These are phyloP conservation scores for Chenopodium formosanum DNA, from an alignment of 148 eudicot genomes.

Conservation along the genomic window DNA sequence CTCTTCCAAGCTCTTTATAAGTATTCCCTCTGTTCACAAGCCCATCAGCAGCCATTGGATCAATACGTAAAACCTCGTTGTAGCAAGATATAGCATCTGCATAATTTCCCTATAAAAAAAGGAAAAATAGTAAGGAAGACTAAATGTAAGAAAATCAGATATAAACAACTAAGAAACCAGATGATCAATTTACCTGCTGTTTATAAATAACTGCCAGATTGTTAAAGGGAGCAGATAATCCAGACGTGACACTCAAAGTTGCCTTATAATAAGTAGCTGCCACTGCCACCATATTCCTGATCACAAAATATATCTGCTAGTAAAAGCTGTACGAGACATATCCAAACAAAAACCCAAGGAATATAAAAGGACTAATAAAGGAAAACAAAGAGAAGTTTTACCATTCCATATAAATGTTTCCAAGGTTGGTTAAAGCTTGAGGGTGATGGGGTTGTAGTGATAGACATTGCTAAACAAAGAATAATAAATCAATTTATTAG, in stretches of 20 bases:
- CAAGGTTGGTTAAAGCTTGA: conserved; percentile 93
- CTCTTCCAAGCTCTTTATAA: conserved; percentile 88
- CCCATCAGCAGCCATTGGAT: conserved; percentile 93
- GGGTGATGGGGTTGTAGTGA: conserved; percentile 88
- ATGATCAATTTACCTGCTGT: conserved; percentile 59
- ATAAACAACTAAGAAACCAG: background rate
- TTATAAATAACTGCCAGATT: conserved; percentile 89
- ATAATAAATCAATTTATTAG: conserved; percentile 21
- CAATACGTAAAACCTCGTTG: conserved; percentile 87
- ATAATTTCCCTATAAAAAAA: conserved; percentile 61
- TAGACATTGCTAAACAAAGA: conserved; percentile 75
- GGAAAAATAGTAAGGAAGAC: background rate
- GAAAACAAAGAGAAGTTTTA: conserved; percentile 26
- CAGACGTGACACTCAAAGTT: conserved; percentile 84
- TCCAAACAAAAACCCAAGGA: background rate
- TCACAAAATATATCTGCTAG: conserved; percentile 11
- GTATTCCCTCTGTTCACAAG: conserved; percentile 97
- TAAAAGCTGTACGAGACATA: conserved; percentile 2
- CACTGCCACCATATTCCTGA: conserved; percentile 83
- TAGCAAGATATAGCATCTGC: conserved; percentile 92
- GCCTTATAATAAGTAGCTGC: conserved; percentile 91
- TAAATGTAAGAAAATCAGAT: background rate
- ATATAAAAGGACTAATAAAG: background rate
- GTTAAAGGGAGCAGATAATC: conserved; percentile 92
- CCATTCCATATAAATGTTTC: conserved; percentile 98